Percentiles rank a stretch among this genome's conserved stretches.
These are phyloP conservation scores for Echinochloa phyllopogon DNA, from an alignment of 176 grass and related monocot species.

Conservation along the genomic window DNA sequence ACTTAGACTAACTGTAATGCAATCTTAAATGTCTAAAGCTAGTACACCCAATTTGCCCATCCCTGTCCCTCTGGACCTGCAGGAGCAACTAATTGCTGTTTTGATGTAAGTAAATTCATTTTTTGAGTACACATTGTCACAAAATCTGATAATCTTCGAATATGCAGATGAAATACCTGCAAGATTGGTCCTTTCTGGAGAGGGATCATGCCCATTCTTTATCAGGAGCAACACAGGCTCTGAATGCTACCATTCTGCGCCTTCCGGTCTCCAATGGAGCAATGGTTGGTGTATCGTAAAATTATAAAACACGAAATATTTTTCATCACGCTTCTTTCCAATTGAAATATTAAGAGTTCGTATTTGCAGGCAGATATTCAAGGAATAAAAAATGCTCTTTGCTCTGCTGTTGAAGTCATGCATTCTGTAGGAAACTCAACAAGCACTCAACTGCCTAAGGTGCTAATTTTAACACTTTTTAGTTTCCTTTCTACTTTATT, in stretches of 20 bases:
- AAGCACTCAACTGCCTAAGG: slow-evolving; percentile 54
- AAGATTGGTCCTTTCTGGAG: slow-evolving; percentile 68
- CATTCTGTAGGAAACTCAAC: slow-evolving; percentile 62
- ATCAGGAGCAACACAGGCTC: slow-evolving; percentile 54
- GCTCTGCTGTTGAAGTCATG: slow-evolving; percentile 70
- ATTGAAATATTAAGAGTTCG: background rate
- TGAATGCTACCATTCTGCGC: slow-evolving; percentile 53
- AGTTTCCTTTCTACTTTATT: background rate
- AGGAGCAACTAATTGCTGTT: background rate
- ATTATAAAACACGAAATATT: background rate
- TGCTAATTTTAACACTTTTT: background rate
- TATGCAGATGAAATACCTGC: slow-evolving; percentile 66
- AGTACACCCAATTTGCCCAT: background rate
- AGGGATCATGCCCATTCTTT: slow-evolving; percentile 58
- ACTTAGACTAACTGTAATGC: background rate
- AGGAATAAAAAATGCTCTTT: slow-evolving; percentile 54
- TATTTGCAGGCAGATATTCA: slow-evolving; percentile 63
- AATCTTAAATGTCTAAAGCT: background rate
- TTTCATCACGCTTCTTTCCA: background rate
- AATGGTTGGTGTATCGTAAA: slow-evolving; percentile 48
- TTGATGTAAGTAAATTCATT: background rate
- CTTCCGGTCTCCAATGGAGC: slow-evolving; percentile 67
- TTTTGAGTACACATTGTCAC: background rate
- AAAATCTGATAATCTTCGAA: background rate
- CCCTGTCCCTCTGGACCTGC: background rate